These are phyloP conservation scores for Byssochlamys sp. DNA, from an alignment of 2,329 filamentous ascomycete genomes.

Conservation along the genomic window DNA sequence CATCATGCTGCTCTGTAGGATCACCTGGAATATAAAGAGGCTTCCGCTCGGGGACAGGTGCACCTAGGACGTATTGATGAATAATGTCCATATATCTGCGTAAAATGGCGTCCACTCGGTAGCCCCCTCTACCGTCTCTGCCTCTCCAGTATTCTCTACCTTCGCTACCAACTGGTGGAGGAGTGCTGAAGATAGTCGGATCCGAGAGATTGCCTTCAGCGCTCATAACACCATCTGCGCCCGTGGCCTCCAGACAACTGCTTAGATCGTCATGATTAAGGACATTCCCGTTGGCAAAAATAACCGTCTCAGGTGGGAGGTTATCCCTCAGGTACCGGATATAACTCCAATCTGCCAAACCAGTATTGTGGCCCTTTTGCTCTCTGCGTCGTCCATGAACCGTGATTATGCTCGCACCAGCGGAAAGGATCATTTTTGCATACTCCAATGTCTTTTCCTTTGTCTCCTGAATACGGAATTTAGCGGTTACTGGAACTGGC, in stretches of 20 bases:
- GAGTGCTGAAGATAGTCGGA: conserved; percentile 69
- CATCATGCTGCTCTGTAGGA: conserved; percentile 16
- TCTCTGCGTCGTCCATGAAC: conserved; percentile 82
- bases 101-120: conserved; percentile 76
- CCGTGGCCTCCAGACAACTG: conserved; percentile 68
- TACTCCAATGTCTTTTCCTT: conserved; percentile 80
- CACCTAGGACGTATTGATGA: conserved; percentile 62
- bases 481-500: conserved; percentile 79
- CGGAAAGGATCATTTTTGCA: conserved; percentile 72
- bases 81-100: conserved; percentile 86
- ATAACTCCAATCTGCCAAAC: conserved; percentile 81
- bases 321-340: conserved; percentile 74
- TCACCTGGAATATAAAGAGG: conserved; percentile 63
- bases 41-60: conserved; percentile 53
- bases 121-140: conserved; percentile 68
- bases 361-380: conserved; percentile 92
- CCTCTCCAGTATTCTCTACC: conserved; percentile 80
- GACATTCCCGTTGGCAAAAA: conserved; percentile 95
- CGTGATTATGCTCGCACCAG: conserved; percentile 85
- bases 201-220: conserved; percentile 92
- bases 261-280: conserved; percentile 70
- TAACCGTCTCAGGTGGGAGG: conserved; percentile 74
- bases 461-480: conserved; percentile 82
- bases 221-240: conserved; percentile 88
- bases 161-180: conserved; percentile 55